Conservation (phyloP, 306 rosid genomes). For the Senna siamea region DNA sequence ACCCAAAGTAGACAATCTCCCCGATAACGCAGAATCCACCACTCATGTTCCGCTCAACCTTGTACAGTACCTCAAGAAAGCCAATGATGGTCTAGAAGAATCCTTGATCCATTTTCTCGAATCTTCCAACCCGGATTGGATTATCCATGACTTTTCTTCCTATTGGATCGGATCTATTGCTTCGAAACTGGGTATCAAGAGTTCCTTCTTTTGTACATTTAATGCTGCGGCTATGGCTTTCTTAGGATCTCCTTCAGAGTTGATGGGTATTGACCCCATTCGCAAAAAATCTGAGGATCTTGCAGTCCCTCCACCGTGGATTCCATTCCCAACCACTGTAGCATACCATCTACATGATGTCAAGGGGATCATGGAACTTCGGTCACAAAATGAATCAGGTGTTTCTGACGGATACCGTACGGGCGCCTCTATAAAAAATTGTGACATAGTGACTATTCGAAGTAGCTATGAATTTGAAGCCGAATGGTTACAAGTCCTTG, state of each 20-base stretch:
- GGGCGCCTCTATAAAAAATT: background rate
- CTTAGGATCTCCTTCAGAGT: background rate
- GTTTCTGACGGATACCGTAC: background rate
- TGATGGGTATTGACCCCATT: background rate
- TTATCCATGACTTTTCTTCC: conserved; percentile 38
- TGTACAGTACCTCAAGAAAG: no score
- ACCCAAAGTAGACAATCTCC: background rate
- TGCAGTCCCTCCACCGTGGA: conserved; percentile 24
- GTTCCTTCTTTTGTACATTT: conserved; percentile 33
- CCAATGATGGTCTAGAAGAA: no score
- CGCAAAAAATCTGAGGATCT: conserved; percentile 34
- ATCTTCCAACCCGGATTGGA: no score
- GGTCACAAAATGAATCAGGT: background rate
- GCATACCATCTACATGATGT: background rate
- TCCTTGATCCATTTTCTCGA: no score
- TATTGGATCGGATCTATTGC: no score
- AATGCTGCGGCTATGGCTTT: background rate
- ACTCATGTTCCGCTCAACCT: conserved; percentile 35
- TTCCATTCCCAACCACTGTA: conserved; percentile 17
- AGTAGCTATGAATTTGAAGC: background rate
- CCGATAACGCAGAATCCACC: conserved; percentile 37
- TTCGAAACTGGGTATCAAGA: conserved; percentile 13
- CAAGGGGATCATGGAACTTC: background rate
- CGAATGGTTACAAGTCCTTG: conserved; percentile 20
- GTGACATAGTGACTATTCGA: background rate